Evolutionary conservation across 768 basidiomycete genomes (phyloP), one percentile per base, ranked within the genome.

Genomic region (Boletus coccyginus): DNA sequence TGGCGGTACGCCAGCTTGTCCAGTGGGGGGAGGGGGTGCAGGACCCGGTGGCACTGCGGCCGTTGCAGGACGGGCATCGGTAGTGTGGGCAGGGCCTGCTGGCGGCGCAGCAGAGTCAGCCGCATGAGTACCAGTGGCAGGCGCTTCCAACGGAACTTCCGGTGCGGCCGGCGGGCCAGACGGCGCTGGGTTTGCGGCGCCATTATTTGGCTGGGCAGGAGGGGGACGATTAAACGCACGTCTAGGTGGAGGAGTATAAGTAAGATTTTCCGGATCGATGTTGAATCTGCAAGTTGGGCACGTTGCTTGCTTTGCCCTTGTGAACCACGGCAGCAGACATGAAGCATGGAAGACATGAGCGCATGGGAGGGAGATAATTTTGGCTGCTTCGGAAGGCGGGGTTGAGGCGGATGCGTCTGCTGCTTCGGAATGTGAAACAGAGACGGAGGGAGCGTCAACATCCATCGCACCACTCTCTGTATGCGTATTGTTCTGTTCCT

Each of bases 251-350:
- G 66, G 63, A 36, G 63, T 62, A 52, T 76, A 83, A 0, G 88
- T 90, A 45, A 91, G 69, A 54, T 85, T 85, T 53, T 90, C 85
- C 0, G 90, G 90, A 64, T 92, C 90, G 52, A 92, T 81, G 60
- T 92, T 85, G 63, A 92, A 92, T 59, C 90, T 75, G 71, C 90
- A 92, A 0, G 88, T 88, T 0, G 90, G 90, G 61, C 90, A 92
- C 2, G 90, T 92, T 19, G 90, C 91, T 60, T 88, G 87, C 42
- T 77, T 79, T 12, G 89, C 87, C 55, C 87, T 77, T 4, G 90
- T 83, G 69, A 92, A 92, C 90, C 90, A 92, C 1, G 90, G 90
- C 11, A 88, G 67, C 36, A 92, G 80, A 70, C 90, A 92, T 0
- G 83, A 77, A 1, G 87, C 81, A 61, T 92, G 90, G 74, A 92